Evolutionary conservation across 352 stramenopile species (phyloP).

Genomic region (Pilasporangium apinafurcum): DNA sequence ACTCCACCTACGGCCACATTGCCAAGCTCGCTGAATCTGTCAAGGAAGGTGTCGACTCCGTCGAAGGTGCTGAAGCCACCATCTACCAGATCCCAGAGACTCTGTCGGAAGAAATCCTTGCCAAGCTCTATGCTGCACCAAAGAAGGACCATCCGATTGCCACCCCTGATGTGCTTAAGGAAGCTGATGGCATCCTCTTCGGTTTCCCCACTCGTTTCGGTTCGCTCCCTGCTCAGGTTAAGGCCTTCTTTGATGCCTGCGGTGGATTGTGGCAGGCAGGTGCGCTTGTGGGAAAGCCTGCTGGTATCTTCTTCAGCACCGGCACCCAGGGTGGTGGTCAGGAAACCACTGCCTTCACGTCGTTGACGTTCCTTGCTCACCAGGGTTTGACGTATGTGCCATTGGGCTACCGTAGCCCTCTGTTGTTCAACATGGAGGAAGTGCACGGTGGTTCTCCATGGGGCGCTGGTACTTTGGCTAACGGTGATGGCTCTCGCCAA

Average conservation of each 20-base stretch:
- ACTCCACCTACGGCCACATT: slow-evolving; percentile 81
- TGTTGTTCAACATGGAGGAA: slow-evolving; percentile 38
- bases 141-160: slow-evolving; percentile 59
- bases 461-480: slow-evolving; percentile 62
- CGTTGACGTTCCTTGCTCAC: slow-evolving; percentile 63
- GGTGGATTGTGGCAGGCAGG: slow-evolving; percentile 58
- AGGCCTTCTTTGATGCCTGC: slow-evolving; percentile 67
- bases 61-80: slow-evolving; percentile 30
- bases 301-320: slow-evolving; percentile 61
- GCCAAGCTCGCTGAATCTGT: slow-evolving; percentile 42
- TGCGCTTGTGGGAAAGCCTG: slow-evolving; percentile 62
- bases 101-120: slow-evolving; percentile 59
- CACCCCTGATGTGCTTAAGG: slow-evolving; percentile 37
- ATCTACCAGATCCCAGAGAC: slow-evolving; percentile 75
- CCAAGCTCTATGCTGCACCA: slow-evolving; percentile 56
- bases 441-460: slow-evolving; percentile 45
- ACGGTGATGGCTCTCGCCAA: slow-evolving; percentile 49
- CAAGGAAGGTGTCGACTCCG: slow-evolving; percentile 55
- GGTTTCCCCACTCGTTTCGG: slow-evolving; percentile 83
- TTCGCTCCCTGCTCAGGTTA: slow-evolving; percentile 63
- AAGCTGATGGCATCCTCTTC: slow-evolving; percentile 80
- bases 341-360: slow-evolving; percentile 68
- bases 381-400: slow-evolving; percentile 82
- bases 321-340: slow-evolving; percentile 64
- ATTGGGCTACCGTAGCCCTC: slow-evolving; percentile 27